A percentile compares a stretch with the other conserved stretches of the same genome.
Evolutionary conservation across 2,329 filamentous ascomycete species (phyloP).

Genomic region (Ophiobolus disseminans): DNA sequence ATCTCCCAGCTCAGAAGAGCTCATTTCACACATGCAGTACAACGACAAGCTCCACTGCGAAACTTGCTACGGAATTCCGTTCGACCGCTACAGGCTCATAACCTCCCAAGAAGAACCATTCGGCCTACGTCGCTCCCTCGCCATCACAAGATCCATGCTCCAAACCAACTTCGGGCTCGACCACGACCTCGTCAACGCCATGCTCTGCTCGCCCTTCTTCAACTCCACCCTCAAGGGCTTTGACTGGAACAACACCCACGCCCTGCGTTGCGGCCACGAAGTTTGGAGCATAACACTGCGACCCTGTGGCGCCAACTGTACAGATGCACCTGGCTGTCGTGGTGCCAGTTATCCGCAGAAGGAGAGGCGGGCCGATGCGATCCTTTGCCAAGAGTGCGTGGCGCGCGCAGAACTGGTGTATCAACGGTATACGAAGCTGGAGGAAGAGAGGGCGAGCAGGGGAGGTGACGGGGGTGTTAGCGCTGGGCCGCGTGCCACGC

Average conservation of each 20-base stretch:
- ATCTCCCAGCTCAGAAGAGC: not conserved
- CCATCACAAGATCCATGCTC: constrained; percentile 14
- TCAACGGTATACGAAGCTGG: constrained; percentile 7
- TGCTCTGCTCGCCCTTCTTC: constrained; percentile 9
- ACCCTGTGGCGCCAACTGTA: constrained; percentile 22
- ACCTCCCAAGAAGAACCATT: not conserved
- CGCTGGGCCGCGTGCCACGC: no score
- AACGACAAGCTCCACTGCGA: constrained; percentile 24
- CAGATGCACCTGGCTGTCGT: not conserved
- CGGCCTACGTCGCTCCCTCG: constrained; percentile 10
- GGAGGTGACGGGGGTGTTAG: not conserved
- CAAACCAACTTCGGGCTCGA: constrained; percentile 1
- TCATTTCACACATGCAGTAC: not conserved
- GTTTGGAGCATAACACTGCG: constrained; percentile 10
- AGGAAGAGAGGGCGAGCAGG: not conserved
- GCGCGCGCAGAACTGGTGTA: constrained; percentile 10
- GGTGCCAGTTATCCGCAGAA: not conserved
- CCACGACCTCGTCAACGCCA: not conserved
- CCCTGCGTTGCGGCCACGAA: constrained; percentile 20
- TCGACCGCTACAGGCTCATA: constrained; percentile 12
- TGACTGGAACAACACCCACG: constrained; percentile 10
- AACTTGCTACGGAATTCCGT: constrained; percentile 20
- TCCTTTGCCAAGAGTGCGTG: not conserved
- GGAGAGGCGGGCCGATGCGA: not conserved
- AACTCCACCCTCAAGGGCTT: not conserved